Conservation (phyloP, 108 stramenopile genomes). For the Fragilariopsis cylindrus region DNA sequence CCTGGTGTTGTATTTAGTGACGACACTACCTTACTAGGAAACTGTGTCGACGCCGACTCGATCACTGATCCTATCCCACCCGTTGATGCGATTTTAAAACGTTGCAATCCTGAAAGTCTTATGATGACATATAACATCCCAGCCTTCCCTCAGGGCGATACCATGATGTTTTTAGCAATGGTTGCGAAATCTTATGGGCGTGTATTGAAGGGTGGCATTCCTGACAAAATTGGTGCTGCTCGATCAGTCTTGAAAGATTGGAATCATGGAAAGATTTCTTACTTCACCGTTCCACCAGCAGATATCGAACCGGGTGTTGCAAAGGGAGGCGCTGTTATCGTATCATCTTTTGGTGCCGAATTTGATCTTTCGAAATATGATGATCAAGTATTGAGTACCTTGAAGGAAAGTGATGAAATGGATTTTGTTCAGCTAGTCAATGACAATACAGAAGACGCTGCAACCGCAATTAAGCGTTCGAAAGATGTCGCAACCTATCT, state of each 20-base stretch:
- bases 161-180: conserved; percentile 91
- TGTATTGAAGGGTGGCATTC: conserved; percentile 95
- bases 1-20: conserved; percentile 98
- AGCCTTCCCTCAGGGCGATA: conserved; percentile 53
- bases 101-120: conserved; percentile 83
- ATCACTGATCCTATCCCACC: conserved; percentile 93
- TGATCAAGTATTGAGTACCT: conserved; percentile 60
- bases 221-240: conserved; percentile 92
- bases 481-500: conserved; percentile 48
- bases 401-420: conserved; percentile 87
- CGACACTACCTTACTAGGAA: conserved; percentile 59
- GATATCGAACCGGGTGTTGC: conserved; percentile 31
- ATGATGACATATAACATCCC: conserved; percentile 97
- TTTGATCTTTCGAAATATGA: conserved; percentile 64
- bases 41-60: conserved; percentile 94
- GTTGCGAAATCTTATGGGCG: conserved; percentile 91
- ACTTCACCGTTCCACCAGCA: conserved; percentile 84
- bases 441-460: conserved; percentile 3
- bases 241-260: conserved; percentile 94
- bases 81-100: conserved; percentile 79
- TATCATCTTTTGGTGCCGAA: conserved; percentile 67
- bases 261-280: conserved; percentile 95
- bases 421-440: conserved; percentile 76
- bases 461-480: conserved; percentile 3
- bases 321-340: conserved; percentile 59